A percentile compares a stretch with the other conserved stretches of the same genome.
phyloP scores from a whole-genome alignment of 1,139 yeast species.

The Lodderomyces parapsilosis region DNA sequence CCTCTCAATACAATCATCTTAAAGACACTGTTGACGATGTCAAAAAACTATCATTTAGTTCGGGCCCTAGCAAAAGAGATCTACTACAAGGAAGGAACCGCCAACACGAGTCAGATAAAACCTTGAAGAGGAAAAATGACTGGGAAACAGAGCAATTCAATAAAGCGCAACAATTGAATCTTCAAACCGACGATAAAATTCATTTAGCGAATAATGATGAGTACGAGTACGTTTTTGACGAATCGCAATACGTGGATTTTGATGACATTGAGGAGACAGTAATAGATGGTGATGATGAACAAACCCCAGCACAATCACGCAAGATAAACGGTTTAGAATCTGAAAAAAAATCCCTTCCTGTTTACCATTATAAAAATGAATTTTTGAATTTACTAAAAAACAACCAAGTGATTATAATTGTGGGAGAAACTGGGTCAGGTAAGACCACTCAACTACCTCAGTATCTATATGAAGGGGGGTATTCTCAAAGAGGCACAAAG shows the following conservation, averaged over 20 bases:
- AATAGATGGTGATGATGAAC: slow-evolving; percentile 21
- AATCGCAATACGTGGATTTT: slow-evolving; percentile 69
- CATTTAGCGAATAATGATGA: slow-evolving; percentile 42
- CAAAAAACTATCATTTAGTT: slow-evolving; percentile 14
- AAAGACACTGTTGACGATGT: neutral
- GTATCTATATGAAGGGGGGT: slow-evolving; percentile 80
- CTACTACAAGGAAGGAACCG: slow-evolving; percentile 29
- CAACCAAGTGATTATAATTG: slow-evolving; percentile 80
- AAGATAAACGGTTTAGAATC: slow-evolving; percentile 36
- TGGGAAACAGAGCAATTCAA: slow-evolving; percentile 68
- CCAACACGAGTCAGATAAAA: neutral
- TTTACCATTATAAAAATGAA: slow-evolving; percentile 59
- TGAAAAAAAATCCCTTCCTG: slow-evolving; percentile 72
- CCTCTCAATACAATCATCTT: neutral
- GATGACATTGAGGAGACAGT: slow-evolving; percentile 39
- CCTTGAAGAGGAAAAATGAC: slow-evolving; percentile 22
- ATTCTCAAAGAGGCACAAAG: slow-evolving; percentile 43
- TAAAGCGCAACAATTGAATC: slow-evolving; percentile 40
- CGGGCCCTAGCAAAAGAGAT: slow-evolving; percentile 28
- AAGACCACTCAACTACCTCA: slow-evolving; percentile 96
- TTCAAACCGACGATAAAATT: slow-evolving; percentile 44
- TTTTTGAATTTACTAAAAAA: slow-evolving; percentile 61
- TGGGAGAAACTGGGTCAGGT: slow-evolving; percentile 98
- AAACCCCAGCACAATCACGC: slow-evolving; percentile 17
- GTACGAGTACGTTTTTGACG: slow-evolving; percentile 84